Evolutionary conservation across 179 eudicot genomes (phyloP), one percentile per base, ranked within the genome.

Genomic region (Gypsophila paniculata): DNA sequence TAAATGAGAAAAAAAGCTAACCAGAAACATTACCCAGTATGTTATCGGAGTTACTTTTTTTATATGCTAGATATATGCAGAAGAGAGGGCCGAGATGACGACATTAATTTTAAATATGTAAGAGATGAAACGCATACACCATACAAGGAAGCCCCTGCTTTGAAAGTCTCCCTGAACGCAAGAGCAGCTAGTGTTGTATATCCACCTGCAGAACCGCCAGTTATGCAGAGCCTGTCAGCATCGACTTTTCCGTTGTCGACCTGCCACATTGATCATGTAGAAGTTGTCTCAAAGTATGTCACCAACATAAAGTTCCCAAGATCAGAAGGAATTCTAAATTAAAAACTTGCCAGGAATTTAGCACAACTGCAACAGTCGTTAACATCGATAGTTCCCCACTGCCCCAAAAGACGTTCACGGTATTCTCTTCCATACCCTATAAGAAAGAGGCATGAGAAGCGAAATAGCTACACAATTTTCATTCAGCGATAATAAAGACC

Each of bases 171-270:
- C 75, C 76, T 87, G 80, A 94, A 94, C 61, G 99, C 96, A 84
- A 94, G 99, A 78, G 97, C 92, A 79, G 97, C 94, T 76, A 94
- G 79, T 65, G 97, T 91, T 57, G 99, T 91, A 82, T 91, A 94
- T 53, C 99, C 97, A 73, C 99, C 99, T 62, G 99, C 99, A 80
- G 99, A 94, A 65, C 96, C 87, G 51, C 99, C 99, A 22, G 93
- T 80, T 55, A 94, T 91, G 72, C 97, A 94, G 55, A 94, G 84
- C 73, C 94, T 82, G 74, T 83, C 79, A 67, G 82, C 81, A 80
- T 94, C 96, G 61, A 83, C 97, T 79, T 81, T 90, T 68, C 96
- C 99, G 29, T 72, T 79, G 71, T 87, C 91, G 70, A 85, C 97
- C 98, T 93, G 74, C 55, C 77, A 73, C 71, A 48, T 36, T 38